These are phyloP conservation scores for Datura wrightii DNA, from an alignment of 257 asterid genomes.

Conservation along the genomic window DNA sequence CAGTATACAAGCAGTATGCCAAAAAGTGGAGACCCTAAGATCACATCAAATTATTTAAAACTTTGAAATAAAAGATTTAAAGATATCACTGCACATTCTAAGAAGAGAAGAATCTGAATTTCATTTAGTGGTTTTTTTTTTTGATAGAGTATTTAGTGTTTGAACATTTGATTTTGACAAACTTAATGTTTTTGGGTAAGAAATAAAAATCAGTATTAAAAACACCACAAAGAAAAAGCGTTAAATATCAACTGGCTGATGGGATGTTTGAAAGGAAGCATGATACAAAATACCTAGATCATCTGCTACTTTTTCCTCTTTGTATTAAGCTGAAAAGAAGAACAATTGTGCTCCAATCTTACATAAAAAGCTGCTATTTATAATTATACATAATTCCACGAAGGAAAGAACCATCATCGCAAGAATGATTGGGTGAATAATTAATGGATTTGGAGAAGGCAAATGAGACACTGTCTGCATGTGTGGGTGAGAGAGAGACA, in stretches of 20 bases:
- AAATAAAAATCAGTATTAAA: not conserved
- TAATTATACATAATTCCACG: not conserved
- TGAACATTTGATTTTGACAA: conserved; percentile 2
- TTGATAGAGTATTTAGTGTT: not conserved
- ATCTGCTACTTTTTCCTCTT: conserved; percentile 8
- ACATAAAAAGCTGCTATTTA: not conserved
- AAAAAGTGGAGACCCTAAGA: not conserved
- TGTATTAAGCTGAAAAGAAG: not conserved
- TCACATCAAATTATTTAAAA: not conserved
- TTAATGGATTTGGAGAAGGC: not conserved
- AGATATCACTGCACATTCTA: not conserved
- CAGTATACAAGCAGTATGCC: not conserved
- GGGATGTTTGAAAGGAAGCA: conserved; percentile 3
- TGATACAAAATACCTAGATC: not conserved
- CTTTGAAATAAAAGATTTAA: not conserved
- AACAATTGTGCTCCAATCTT: not conserved
- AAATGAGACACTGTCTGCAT: not conserved
- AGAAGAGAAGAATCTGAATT: conserved; percentile 26
- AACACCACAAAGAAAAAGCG: conserved; percentile 5
- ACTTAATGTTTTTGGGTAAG: not conserved
- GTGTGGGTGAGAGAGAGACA: not conserved
- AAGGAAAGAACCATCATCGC: not conserved
- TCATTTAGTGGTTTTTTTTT: not conserved
- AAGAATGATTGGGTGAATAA: conserved; percentile 19
- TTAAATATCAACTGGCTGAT: not conserved